phyloP scores from a whole-genome alignment of 2,329 filamentous ascomycete genomes.

The Pseudogymnoascus sp. region DNA sequence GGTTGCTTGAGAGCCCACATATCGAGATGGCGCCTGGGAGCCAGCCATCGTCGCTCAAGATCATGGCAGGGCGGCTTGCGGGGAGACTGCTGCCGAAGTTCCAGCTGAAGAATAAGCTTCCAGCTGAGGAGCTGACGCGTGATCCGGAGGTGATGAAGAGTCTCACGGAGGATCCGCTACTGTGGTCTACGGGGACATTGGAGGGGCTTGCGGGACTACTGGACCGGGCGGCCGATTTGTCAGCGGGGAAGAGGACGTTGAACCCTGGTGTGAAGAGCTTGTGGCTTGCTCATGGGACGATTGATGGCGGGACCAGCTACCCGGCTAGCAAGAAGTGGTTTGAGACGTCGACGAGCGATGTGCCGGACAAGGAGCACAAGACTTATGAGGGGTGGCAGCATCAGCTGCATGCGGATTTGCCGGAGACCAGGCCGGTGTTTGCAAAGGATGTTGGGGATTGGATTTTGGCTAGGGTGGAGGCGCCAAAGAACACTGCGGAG shows the following conservation, averaged over 20 bases:
- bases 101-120: slow-evolving; percentile 60
- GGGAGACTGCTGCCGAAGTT: slow-evolving; percentile 57
- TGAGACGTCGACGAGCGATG: slow-evolving; percentile 40
- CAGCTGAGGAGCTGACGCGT: slow-evolving; percentile 56
- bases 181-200: slow-evolving; percentile 80
- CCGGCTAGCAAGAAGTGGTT: slow-evolving; percentile 57
- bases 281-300: slow-evolving; percentile 70
- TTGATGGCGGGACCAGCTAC: slow-evolving; percentile 61
- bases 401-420: slow-evolving; percentile 55
- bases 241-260: slow-evolving; percentile 45
- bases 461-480: slow-evolving; percentile 45
- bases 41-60: slow-evolving; percentile 54
- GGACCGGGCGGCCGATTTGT: slow-evolving; percentile 59
- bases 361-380: slow-evolving; percentile 63
- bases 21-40: slow-evolving; percentile 61
- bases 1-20: slow-evolving; percentile 70
- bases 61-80: slow-evolving; percentile 59
- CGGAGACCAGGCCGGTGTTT: slow-evolving; percentile 32
- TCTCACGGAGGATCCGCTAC: slow-evolving; percentile 58
- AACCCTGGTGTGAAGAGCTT: slow-evolving; percentile 52
- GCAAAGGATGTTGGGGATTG: slow-evolving; percentile 55
- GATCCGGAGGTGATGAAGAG: slow-evolving; percentile 55
- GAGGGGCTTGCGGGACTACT: slow-evolving; percentile 70
- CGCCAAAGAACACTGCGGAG: neutral
- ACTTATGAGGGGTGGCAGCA: slow-evolving; percentile 73